Percentiles rank a stretch among this genome's conserved stretches.
phyloP scores from a whole-genome alignment of 108 stramenopile species.

The Skeletonema potamos region DNA sequence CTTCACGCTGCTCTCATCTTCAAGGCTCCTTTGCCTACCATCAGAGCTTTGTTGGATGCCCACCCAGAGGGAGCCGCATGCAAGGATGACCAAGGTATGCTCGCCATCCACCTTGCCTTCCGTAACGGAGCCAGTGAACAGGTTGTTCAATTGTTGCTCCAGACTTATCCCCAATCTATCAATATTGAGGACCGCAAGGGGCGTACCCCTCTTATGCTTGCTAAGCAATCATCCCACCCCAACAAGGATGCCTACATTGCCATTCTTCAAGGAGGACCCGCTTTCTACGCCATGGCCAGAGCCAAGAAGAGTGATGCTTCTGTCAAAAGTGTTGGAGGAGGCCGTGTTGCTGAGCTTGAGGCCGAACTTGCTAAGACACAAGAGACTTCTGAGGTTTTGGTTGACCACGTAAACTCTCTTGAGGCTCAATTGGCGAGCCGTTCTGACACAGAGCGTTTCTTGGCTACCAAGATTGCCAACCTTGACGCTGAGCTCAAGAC shows the following conservation, averaged over 20 bases:
- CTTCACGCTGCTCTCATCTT: constrained; percentile 89
- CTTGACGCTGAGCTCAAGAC: constrained; percentile 54
- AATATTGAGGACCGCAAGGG: constrained; percentile 85
- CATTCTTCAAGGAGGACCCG: constrained; percentile 66
- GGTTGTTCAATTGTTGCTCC: constrained; percentile 59
- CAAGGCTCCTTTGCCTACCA: constrained; percentile 71
- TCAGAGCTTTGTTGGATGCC: constrained; percentile 60
- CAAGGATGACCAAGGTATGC: constrained; percentile 89
- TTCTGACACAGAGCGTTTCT: constrained; percentile 72
- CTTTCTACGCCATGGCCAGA: constrained; percentile 45
- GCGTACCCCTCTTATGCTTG: constrained; percentile 77
- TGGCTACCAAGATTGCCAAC: constrained; percentile 75
- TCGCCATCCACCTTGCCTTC: constrained; percentile 83
- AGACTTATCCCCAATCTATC: constrained; percentile 75
- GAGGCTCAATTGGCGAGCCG: constrained; percentile 69
- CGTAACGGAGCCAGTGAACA: constrained; percentile 60
- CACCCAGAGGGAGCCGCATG: constrained; percentile 65
- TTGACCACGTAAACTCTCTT: constrained; percentile 78
- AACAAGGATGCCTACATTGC: constrained; percentile 64
- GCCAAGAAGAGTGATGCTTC: constrained; percentile 7
- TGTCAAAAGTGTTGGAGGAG: constrained; percentile 4
- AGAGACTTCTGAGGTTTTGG: constrained; percentile 72
- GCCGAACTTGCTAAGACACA: constrained; percentile 67
- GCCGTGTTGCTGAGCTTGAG: constrained; percentile 46
- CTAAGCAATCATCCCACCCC: constrained; percentile 60